Evolutionary conservation across 2,329 filamentous ascomycete genomes (phyloP), one percentile per base, ranked within the genome.

Genomic region (Botrytis tulipae): DNA sequence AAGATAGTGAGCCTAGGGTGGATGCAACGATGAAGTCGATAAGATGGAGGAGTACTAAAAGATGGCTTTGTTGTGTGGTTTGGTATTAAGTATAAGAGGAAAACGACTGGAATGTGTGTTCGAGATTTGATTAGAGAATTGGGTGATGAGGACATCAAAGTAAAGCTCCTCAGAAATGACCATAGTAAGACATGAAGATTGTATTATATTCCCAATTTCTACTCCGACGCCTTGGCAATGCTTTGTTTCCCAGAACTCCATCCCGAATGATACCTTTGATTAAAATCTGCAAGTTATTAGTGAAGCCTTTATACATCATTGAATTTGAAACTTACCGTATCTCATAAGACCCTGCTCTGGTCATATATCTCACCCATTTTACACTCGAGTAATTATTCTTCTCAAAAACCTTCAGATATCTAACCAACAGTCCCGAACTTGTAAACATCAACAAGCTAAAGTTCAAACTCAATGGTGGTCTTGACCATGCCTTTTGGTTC

Each of bases 291-390:
- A 35, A 29, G 20, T 48, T 48, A 54, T 75, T 48, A 75, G 74
- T 54, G 54, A 62, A 37, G 1, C 20, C 25, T 51, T 9, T 18
- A 4, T 14, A 59, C 57, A 22, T 18, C 12, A 37, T 35, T 46
- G 61, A 10, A n/a, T 42, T 44, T 29, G n/a, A n/a, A 71, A 77
- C 76, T 75, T 77, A 97, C 91, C 94, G 88, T 82, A 99, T 97
- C 85, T 99, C 96, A 83, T 99, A 99, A 83, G 94, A 98, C 42
- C 96, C 96, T 25, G 95, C 96, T 77, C 95, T 90, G 29, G 96
- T 99, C 96, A 99, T 98, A 83, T 99, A 99, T 79, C 96, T 87
- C 79, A 99, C 96, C 96, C 96, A 99, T 84, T 99, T 99, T 67
- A 99, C 96, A 81, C 94, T 97, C 76, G 93, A 97, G 82, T 99